Conservation (phyloP, 148 eudicot species). For the Drosera capensis region DNA sequence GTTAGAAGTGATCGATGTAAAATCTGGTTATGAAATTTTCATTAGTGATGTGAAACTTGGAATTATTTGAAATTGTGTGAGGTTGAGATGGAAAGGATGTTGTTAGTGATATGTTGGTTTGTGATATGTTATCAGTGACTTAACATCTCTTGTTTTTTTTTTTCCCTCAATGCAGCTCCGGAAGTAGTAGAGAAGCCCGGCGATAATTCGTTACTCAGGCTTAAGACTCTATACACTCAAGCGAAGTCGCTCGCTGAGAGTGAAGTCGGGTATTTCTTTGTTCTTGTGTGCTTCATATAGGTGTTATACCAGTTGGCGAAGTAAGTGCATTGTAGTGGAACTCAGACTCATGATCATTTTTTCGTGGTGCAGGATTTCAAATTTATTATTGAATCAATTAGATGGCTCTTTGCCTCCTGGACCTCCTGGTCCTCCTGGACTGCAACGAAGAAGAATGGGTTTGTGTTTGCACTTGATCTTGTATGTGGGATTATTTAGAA, state of each 20-base stretch:
- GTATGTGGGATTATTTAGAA: background rate
- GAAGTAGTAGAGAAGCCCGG: conserved; percentile 93
- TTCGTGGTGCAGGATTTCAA: conserved; percentile 40
- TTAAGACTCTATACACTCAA: conserved; percentile 48
- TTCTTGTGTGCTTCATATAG: conserved; percentile 4
- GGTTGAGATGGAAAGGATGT: no score
- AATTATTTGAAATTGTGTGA: no score
- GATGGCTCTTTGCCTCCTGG: conserved; percentile 64
- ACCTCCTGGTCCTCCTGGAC: conserved; percentile 58
- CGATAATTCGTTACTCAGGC: conserved; percentile 47
- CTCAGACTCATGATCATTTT: background rate
- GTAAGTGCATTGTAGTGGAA: background rate
- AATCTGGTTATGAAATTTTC: no score
- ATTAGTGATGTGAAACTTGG: no score
- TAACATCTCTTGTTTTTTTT: no score
- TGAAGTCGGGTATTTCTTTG: conserved; percentile 50
- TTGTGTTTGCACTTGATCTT: conserved; percentile 9
- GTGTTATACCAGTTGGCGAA: background rate
- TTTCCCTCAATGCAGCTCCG: conserved; percentile 91
- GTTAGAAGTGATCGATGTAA: no score
- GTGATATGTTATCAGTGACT: no score
- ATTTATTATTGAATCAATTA: conserved; percentile 34
- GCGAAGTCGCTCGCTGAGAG: conserved; percentile 75
- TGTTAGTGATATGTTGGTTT: no score
- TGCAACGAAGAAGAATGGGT: conserved; percentile 70